Evolutionary conservation across 805 yeast genomes (phyloP).

Genomic region (Metschnikowia kunwiensis): DNA sequence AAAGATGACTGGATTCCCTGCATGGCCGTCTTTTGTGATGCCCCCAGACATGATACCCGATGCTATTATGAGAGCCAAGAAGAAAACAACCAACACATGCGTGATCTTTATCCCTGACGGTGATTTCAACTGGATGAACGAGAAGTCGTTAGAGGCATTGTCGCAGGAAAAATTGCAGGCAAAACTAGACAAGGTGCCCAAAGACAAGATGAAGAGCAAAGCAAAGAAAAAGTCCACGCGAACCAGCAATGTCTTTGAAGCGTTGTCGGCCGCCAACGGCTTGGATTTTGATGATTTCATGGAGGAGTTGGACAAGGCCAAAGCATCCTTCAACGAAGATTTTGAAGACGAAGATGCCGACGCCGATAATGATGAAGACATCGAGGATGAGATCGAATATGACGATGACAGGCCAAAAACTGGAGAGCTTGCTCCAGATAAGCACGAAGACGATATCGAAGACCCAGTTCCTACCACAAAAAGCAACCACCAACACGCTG

Average conservation of each 20-base stretch:
- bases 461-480: no score
- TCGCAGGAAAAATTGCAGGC: conserved; percentile 29
- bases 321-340: conserved; percentile 3
- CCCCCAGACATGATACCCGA: conserved; percentile 38
- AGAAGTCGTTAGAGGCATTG: conserved; percentile 33
- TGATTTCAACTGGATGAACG: conserved; percentile 44
- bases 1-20: conserved; percentile 43
- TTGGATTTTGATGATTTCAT: conserved; percentile 37
- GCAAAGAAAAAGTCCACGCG: conserved; percentile 25
- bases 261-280: conserved; percentile 36
- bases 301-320: conserved; percentile 23
- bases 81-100: conserved; percentile 36
- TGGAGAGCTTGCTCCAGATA: neutral
- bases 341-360: conserved; percentile 13
- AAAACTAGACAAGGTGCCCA: conserved; percentile 28
- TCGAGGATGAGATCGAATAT: conserved; percentile 12
- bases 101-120: conserved; percentile 48
- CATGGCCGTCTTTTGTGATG: conserved; percentile 51
- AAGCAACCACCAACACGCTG: neutral
- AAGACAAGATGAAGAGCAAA: conserved; percentile 21
- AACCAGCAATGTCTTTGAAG: conserved; percentile 34
- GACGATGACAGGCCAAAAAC: neutral
- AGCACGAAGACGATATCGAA: neutral
- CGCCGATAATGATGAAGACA: conserved; percentile 19
- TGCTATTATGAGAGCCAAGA: conserved; percentile 33